phyloP scores from a whole-genome alignment of 2,329 filamentous ascomycete genomes.

The Cladophialophora psammophila region DNA sequence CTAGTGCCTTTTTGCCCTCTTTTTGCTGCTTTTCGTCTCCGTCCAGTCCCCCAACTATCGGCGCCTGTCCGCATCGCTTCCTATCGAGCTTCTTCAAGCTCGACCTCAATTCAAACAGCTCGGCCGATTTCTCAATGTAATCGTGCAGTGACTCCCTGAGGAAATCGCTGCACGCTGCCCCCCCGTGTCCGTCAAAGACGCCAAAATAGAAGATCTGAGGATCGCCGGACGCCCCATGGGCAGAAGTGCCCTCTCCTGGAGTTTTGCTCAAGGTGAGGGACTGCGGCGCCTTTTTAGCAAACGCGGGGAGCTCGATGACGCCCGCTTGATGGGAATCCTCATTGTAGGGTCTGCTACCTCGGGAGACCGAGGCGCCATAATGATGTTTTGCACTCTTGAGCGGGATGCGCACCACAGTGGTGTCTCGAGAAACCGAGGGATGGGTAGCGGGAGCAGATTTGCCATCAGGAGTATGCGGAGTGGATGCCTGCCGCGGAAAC shows the following conservation, averaged over 20 bases:
- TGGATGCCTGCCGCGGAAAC: slow-evolving; percentile 82
- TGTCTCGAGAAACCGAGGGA: slow-evolving; percentile 71
- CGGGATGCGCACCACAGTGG: slow-evolving; percentile 94
- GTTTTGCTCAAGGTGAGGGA: slow-evolving; percentile 56
- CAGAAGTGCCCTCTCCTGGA: slow-evolving; percentile 60
- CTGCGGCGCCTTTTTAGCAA: slow-evolving; percentile 81
- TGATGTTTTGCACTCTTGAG: slow-evolving; percentile 94
- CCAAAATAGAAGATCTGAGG: slow-evolving; percentile 98
- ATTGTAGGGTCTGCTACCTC: slow-evolving; percentile 86
- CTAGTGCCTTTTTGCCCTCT: slow-evolving; percentile 30
- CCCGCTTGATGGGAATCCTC: slow-evolving; percentile 95
- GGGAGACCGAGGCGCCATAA: slow-evolving; percentile 79
- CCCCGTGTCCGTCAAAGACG: slow-evolving; percentile 95
- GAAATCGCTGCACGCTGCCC: slow-evolving; percentile 85
- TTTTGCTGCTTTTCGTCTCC: slow-evolving; percentile 26
- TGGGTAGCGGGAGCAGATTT: slow-evolving; percentile 63
- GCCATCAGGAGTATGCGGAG: slow-evolving; percentile 71
- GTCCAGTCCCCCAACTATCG: slow-evolving; percentile 22
- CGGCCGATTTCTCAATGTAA: slow-evolving; percentile 84
- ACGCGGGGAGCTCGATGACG: slow-evolving; percentile 90
- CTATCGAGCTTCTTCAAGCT: slow-evolving; percentile 64
- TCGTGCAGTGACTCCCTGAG: slow-evolving; percentile 82
- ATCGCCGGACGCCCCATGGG: slow-evolving; percentile 79
- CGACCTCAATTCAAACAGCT: slow-evolving; percentile 77
- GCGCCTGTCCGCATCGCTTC: slow-evolving; percentile 17